phyloP scores from a whole-genome alignment of 768 basidiomycete species.

The Boletus reticuloceps region DNA sequence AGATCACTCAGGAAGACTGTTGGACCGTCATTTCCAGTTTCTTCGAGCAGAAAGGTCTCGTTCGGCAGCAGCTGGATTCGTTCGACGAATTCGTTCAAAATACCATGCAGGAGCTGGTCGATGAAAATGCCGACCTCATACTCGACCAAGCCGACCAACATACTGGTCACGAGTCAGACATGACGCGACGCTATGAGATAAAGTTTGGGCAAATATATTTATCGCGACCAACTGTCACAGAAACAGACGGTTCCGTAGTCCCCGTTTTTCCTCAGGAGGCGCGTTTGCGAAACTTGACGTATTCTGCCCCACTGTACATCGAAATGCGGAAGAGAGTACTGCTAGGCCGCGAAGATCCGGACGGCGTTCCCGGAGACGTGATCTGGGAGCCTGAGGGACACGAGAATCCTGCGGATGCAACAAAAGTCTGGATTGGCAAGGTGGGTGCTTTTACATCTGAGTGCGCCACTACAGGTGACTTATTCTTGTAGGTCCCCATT shows the following conservation, averaged over 20 bases:
- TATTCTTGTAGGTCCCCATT: constrained; percentile 75
- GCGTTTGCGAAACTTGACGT: constrained; percentile 89
- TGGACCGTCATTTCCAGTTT: constrained; percentile 96
- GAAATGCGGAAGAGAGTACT: constrained; percentile 90
- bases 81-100: constrained; percentile 99
- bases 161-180: constrained; percentile 78
- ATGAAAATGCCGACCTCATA: constrained; percentile 93
- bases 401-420: constrained; percentile 58
- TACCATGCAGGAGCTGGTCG: constrained; percentile 98
- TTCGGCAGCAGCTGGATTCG: constrained; percentile 95
- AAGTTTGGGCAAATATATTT: constrained; percentile 98
- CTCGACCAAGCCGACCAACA: constrained; percentile 97
- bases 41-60: constrained; percentile 96
- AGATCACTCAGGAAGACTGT: constrained; percentile 90
- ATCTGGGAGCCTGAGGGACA: constrained; percentile 74
- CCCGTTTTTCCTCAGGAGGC: constrained; percentile 98
- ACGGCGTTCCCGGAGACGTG: constrained; percentile 77
- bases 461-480: constrained; percentile 12
- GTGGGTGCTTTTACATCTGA: constrained; percentile 39
- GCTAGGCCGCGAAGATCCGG: constrained; percentile 76
- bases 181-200: constrained; percentile 93
- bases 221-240: constrained; percentile 90
- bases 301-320: constrained; percentile 92
- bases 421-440: constrained; percentile 95
- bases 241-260: constrained; percentile 91